These are phyloP conservation scores for Microbotryum saponariae DNA, from an alignment of 1,284 basidiomycete genomes.

Conservation along the genomic window DNA sequence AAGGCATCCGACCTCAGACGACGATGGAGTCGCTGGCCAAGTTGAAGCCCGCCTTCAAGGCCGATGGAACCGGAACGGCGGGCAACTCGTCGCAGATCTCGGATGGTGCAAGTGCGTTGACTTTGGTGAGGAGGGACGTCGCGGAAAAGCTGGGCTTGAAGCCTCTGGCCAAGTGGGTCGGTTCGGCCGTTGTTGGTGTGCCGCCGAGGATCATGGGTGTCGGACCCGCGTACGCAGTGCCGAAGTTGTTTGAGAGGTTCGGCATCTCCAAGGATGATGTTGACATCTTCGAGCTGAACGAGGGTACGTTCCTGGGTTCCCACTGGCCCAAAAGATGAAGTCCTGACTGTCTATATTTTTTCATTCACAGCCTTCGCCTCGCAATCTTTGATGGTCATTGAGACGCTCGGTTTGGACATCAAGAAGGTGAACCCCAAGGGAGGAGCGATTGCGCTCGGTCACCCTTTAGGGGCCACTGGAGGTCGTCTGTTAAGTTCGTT, in stretches of 20 bases:
- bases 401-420: constrained; percentile 40
- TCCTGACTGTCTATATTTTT: not conserved
- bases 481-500: constrained; percentile 43
- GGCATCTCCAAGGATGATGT: constrained; percentile 34
- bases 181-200: constrained; percentile 40
- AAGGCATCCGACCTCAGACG: constrained; percentile 36
- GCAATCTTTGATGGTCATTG: constrained; percentile 43
- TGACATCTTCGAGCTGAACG: constrained; percentile 36
- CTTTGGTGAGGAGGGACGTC: constrained; percentile 41
- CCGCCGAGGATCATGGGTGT: constrained; percentile 36
- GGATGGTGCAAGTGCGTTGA: constrained; percentile 44
- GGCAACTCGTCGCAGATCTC: constrained; percentile 45
- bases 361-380: constrained; percentile 42
- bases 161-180: constrained; percentile 43
- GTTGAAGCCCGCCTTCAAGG: constrained; percentile 44
- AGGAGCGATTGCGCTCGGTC: constrained; percentile 44
- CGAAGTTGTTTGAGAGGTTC: constrained; percentile 28
- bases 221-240: constrained; percentile 35
- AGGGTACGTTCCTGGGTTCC: constrained; percentile 9
- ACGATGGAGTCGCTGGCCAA: constrained; percentile 38
- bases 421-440: constrained; percentile 44
- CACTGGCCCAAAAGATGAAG: not conserved
- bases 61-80: constrained; percentile 43
- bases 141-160: constrained; percentile 44
- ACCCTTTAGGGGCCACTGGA: constrained; percentile 44